phyloP scores from a whole-genome alignment of 2,329 filamentous ascomycete genomes.

The Chaetomium globosum region DNA sequence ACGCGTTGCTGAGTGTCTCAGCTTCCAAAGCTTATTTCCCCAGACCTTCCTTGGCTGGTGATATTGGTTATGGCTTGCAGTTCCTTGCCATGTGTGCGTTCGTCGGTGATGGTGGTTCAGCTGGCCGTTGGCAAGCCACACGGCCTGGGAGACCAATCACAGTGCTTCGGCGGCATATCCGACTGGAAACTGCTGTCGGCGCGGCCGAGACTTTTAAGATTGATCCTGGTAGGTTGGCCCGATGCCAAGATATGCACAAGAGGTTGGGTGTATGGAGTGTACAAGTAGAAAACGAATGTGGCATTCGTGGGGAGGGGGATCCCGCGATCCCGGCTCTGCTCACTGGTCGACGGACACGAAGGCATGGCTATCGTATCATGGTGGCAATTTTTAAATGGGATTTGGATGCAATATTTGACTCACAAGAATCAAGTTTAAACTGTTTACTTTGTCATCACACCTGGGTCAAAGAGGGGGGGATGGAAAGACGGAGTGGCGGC shows the following conservation, averaged over 20 bases:
- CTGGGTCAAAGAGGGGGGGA: too few relatives aligned
- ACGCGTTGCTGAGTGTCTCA: background rate
- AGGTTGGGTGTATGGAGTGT: background rate
- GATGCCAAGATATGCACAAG: background rate
- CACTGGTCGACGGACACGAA: too few relatives aligned
- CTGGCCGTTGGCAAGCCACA: constrained; percentile 1
- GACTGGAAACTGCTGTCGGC: background rate
- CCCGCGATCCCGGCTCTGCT: too few relatives aligned
- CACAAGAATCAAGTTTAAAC: too few relatives aligned
- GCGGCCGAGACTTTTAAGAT: background rate
- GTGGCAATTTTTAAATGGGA: too few relatives aligned
- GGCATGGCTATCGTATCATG: too few relatives aligned
- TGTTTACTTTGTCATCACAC: too few relatives aligned
- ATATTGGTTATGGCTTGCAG: background rate
- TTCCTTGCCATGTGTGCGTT: background rate
- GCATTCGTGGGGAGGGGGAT: background rate
- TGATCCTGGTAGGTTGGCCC: background rate
- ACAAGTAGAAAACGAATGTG: background rate
- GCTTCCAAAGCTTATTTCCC: background rate
- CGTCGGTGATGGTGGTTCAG: background rate
- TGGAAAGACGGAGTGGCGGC: background rate
- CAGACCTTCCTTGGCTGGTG: background rate
- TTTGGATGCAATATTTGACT: too few relatives aligned
- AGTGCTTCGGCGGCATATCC: background rate
- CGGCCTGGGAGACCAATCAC: background rate